Percentiles rank a stretch among this genome's conserved stretches.
phyloP scores from a whole-genome alignment of 257 asterid genomes.

The Solanum chiquidenum region DNA sequence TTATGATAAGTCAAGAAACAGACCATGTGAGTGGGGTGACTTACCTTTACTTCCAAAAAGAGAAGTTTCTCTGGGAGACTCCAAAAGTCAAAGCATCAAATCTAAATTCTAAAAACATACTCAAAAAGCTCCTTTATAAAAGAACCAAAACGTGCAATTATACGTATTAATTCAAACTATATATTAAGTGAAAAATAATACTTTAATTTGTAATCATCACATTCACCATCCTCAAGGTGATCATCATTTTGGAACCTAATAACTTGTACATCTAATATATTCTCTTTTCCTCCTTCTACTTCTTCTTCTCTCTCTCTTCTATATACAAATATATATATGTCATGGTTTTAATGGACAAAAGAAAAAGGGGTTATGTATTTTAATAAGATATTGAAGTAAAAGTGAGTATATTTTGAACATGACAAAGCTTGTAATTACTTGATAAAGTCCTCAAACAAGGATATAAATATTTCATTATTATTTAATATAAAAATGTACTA shows the following conservation, averaged over 20 bases:
- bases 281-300: background rate
- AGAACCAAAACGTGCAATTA: conserved; percentile 60
- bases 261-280: background rate
- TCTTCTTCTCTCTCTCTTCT: background rate
- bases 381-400: background rate
- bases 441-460: background rate
- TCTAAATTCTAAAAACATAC: conserved; percentile 23
- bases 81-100: conserved; percentile 73
- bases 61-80: conserved; percentile 56
- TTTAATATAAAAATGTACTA: background rate
- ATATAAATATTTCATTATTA: background rate
- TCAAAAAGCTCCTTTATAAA: conserved; percentile 53
- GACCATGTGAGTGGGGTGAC: conserved; percentile 77
- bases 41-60: conserved; percentile 78
- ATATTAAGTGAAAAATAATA: background rate
- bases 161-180: conserved; percentile 12
- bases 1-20: conserved; percentile 47
- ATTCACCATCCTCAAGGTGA: background rate
- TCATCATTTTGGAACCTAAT: background rate
- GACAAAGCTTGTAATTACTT: background rate
- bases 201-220: background rate
- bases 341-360: background rate
- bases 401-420: background rate
- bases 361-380: background rate
- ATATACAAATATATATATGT: background rate